Evolutionary conservation across 805 yeast genomes (phyloP).

Genomic region (Candida verbasci): DNA sequence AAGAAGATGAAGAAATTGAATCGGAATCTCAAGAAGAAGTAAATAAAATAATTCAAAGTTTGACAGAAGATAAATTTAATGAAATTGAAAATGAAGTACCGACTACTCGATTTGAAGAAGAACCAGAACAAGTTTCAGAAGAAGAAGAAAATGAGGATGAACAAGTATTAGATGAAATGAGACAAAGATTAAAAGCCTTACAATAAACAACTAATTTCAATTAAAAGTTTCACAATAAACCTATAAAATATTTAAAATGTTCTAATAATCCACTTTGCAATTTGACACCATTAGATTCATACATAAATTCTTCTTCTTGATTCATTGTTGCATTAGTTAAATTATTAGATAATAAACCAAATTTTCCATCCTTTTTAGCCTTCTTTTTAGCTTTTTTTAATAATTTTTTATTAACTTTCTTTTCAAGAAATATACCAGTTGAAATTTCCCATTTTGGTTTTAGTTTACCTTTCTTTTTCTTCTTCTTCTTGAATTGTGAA

Average conservation of each 20-base stretch:
- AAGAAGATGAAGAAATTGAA: slow-evolving; percentile 62
- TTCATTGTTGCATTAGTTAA: too few species aligned
- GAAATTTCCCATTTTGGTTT: slow-evolving; percentile 12
- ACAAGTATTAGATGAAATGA: slow-evolving; percentile 78
- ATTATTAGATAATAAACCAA: slow-evolving; percentile 3
- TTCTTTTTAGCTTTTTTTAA: slow-evolving; percentile 11
- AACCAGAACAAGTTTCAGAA: slow-evolving; percentile 11
- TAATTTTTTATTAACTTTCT: slow-evolving; percentile 7
- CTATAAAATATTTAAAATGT: too few species aligned
- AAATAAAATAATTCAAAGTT: slow-evolving; percentile 48
- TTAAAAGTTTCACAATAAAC: too few species aligned
- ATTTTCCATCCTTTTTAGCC: slow-evolving; percentile 6
- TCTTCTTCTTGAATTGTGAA: neutral
- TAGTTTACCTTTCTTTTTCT: slow-evolving; percentile 5
- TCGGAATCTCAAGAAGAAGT: slow-evolving; percentile 65
- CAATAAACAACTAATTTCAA: slow-evolving; percentile 37
- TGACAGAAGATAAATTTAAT: slow-evolving; percentile 37
- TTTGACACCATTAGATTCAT: neutral
- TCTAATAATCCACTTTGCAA: slow-evolving; percentile 7
- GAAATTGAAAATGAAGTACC: slow-evolving; percentile 34
- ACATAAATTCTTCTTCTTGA: neutral
- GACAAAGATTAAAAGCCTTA: slow-evolving; percentile 80
- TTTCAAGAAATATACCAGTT: slow-evolving; percentile 17
- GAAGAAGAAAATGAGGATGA: slow-evolving; percentile 49
- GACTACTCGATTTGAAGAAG: slow-evolving; percentile 17